Evolutionary conservation across 495 filamentous ascomycete genomes (phyloP).

Genomic region (Podospora tetraspora): DNA sequence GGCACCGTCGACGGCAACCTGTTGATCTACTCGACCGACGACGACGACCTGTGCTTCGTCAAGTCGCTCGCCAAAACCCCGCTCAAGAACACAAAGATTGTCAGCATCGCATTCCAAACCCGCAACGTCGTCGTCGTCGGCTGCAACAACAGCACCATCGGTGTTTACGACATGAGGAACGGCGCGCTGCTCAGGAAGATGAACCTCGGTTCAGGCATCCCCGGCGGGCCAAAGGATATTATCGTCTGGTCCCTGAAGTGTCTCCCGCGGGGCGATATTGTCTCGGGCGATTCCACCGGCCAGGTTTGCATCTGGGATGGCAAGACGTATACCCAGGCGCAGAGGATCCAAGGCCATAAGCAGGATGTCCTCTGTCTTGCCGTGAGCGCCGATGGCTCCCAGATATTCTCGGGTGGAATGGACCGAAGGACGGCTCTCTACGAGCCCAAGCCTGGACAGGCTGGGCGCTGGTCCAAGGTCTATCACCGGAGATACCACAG

Average conservation of each 20-base stretch:
- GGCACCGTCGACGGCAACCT: constrained; percentile 91
- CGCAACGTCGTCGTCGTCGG: constrained; percentile 78
- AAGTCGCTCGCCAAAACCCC: constrained; percentile 64
- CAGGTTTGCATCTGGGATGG: constrained; percentile 91
- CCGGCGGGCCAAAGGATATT: constrained; percentile 72
- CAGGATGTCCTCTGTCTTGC: constrained; percentile 88
- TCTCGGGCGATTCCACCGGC: constrained; percentile 91
- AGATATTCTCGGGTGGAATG: constrained; percentile 86
- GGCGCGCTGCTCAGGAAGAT: constrained; percentile 70
- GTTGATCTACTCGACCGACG: constrained; percentile 76
- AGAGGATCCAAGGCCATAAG: constrained; percentile 76
- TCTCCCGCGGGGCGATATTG: constrained; percentile 78
- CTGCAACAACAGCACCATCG: constrained; percentile 86
- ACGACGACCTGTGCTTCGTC: constrained; percentile 69
- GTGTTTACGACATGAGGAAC: constrained; percentile 80
- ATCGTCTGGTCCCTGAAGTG: constrained; percentile 92
- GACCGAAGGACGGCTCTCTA: constrained; percentile 82
- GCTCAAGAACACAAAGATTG: constrained; percentile 74
- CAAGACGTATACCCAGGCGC: constrained; percentile 78
- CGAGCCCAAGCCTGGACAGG: constrained; percentile 55
- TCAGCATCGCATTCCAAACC: constrained; percentile 85
- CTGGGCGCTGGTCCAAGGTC: constrained; percentile 72
- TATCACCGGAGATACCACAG: constrained; percentile 75
- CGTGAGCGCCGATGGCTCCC: constrained; percentile 70
- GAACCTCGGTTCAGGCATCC: constrained; percentile 71